Evolutionary conservation across 2,329 filamentous ascomycete genomes (phyloP), one percentile per base, ranked within the genome.

Genomic region (Cladosporium sp.): DNA sequence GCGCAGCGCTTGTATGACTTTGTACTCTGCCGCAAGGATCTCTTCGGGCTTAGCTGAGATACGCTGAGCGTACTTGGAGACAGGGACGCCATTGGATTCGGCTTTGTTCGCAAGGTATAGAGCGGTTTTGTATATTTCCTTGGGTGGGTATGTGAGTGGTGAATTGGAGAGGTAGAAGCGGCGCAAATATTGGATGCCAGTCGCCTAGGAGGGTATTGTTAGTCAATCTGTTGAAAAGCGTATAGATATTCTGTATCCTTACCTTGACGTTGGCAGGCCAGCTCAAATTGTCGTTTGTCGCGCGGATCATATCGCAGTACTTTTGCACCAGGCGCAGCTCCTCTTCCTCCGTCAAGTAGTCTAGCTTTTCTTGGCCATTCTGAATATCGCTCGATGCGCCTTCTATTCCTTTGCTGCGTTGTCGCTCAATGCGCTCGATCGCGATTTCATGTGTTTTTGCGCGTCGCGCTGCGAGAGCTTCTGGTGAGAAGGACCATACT

Each of bases 131-230:
- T 96, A 86, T 64, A 97, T 89, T 62, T 91, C 87, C 61, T 90
- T 89, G 0, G 92, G 93, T 61, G 93, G 90, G 71, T 99, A 97
- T 28, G 92, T 96, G 90, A 97, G 96, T 68, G 92, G 85, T 39
- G 90, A 95, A 75, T 97, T 96, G 68, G 89, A 93, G 36, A 96
- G 83, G 77, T 97, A 99, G 80, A 99, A 97, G 58, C 94, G 89
- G 57, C 90, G 89, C 60, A 99, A 82, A 71, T 95, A 97, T 69
- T 95, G 86, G 60, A 93, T 89, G 3, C 91, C 90, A 6, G 92
- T 96, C 24, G 88, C 86, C 81, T 85, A 52, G 57, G 25, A 1
- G 6, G 13, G 55, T 13, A 12, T n/a, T n/a, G n/a, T n/a, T n/a
- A n/a, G 68, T 56, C 22, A 48, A 20, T 40, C n/a, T 52, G 20